Evolutionary conservation across 208 protist species (phyloP), one percentile per base, ranked within the genome.

Genomic region (Herpetomonas samuelpessoai): DNA sequence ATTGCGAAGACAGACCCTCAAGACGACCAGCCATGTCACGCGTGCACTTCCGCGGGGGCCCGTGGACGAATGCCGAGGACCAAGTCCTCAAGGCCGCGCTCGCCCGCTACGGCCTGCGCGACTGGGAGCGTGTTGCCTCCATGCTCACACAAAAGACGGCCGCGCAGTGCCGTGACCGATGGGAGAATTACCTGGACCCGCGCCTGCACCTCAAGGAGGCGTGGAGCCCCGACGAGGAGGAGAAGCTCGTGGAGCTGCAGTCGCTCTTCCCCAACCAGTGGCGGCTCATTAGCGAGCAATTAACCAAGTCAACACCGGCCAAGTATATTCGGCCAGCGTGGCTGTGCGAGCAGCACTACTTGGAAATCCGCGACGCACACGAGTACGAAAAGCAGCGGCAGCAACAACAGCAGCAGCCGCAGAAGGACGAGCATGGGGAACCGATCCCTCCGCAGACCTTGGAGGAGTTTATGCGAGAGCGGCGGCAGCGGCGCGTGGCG

Each of bases 11-110:
- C n/a, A n/a, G n/a, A n/a, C n/a, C n/a, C n/a, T n/a, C n/a, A n/a
- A n/a, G n/a, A n/a, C n/a, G n/a, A 12, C 7, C 14, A 29, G 3
- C 1, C 14, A 95, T 92, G 86, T 97, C 94, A 65, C 81, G 92
- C 26, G 73, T 98, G 12, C 88, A 92, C 45, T 90, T 98, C 61
- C 98, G 98, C 57, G 98, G 98, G 30, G 98, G 98, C 29, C 86
- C 99, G 46, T 99, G 99, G 99, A 99, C 98, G 53, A 99, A 99
- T 80, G 96, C 94, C 28, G 98, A 99, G 79, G 99, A 99, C 96
- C 97, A 99, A 74, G 97, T 99, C 44, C 91, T 99, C 52, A 98
- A 99, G 66, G 98, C 98, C 2, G 98, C 97, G 2, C 93, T 99
- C 1, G 98, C 99, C 77, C 99, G 99, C 72, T 99, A 99, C 74